Evolutionary conservation across 441 rosid species (phyloP), one percentile per base, ranked within the genome.

Genomic region (Cnidoscolus chayamansa): DNA sequence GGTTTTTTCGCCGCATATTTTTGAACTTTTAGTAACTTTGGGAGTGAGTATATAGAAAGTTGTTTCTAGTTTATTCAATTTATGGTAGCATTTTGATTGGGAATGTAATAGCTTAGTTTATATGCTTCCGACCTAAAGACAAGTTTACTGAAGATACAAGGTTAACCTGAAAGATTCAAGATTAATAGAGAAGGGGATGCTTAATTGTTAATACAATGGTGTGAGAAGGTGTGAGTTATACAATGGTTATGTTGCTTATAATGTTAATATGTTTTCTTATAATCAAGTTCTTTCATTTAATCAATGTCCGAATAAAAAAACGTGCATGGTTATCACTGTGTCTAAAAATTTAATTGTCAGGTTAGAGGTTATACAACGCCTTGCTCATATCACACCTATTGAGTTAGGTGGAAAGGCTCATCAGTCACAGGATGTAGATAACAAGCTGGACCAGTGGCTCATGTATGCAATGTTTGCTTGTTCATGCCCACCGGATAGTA

Each of bases 391-490:
- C 49, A 96, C 98, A 48, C 99, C 99, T 35, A 78, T 79, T 79
- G 99, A 96, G 76, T 81, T 96, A 72, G 99, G 99, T 57, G 99
- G 95, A 78, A 96, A 89, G 86, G 94, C 97, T 77, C 86, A 79
- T 82, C 95, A 89, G 77, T 84, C 96, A 64, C 98, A 88, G 83
- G 99, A 96, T 83, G 85, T 86, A 54, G 99, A 96, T 81, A 93
- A 89, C 84, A 93, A 93, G 84, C 89, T 89, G 81, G 99, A 96
- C 80, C 99, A 96, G 79, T 93, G 99, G 99, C 95, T 93, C 71
- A 82, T 96, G 85, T 96, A 96, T 82, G 92, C 98, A 65, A 88
- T 92, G 92, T 96, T 93, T 81, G 88, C 96, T 62, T 96, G 99
- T 82, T 93, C 99, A 15, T 96, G 99, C 74, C 98, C 97, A 51